These are phyloP conservation scores for Nepenthes mirabilis DNA, from an alignment of 148 eudicot genomes.

Conservation along the genomic window DNA sequence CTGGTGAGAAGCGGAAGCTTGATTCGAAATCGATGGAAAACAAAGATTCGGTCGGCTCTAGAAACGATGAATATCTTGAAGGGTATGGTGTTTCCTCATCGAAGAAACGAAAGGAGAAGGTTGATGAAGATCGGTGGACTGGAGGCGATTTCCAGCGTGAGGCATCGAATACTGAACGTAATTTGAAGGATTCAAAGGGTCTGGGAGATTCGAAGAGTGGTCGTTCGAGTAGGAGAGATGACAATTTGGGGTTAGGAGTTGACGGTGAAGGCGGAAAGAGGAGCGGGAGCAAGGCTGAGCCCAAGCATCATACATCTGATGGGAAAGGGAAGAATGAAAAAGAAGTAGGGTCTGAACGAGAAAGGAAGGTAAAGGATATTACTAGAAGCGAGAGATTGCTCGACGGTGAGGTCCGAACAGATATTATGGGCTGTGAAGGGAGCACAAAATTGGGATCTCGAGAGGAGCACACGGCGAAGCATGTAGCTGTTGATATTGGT, in stretches of 20 bases:
- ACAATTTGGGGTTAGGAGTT: constrained; percentile 8
- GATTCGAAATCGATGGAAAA: constrained; percentile 24
- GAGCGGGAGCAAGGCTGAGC: constrained; percentile 41
- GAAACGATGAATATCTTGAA: constrained; percentile 26
- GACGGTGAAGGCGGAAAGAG: constrained; percentile 46
- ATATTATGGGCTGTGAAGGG: constrained; percentile 25
- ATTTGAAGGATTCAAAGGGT: constrained; percentile 15
- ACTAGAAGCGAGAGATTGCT: constrained; percentile 24
- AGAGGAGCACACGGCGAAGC: constrained; percentile 45
- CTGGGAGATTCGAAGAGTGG: constrained; percentile 42
- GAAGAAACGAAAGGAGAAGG: constrained; percentile 67
- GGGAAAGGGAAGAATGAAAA: constrained; percentile 63
- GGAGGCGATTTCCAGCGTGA: constrained; percentile 34
- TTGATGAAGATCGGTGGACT: constrained; percentile 62
- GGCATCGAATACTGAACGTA: constrained; percentile 18
- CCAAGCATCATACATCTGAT: constrained; percentile 50
- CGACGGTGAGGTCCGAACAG: constrained; percentile 12
- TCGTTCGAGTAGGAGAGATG: constrained; percentile 48
- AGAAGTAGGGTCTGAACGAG: constrained; percentile 44
- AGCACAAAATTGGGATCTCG: constrained; percentile 29
- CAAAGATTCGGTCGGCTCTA: constrained; percentile 28
- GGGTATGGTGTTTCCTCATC: constrained; percentile 34
- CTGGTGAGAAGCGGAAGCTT: constrained; percentile 63
- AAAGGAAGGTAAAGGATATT: constrained; percentile 33
- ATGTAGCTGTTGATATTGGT: constrained; percentile 53